phyloP scores from a whole-genome alignment of 306 rosid genomes.

The Prunus kanzakura region DNA sequence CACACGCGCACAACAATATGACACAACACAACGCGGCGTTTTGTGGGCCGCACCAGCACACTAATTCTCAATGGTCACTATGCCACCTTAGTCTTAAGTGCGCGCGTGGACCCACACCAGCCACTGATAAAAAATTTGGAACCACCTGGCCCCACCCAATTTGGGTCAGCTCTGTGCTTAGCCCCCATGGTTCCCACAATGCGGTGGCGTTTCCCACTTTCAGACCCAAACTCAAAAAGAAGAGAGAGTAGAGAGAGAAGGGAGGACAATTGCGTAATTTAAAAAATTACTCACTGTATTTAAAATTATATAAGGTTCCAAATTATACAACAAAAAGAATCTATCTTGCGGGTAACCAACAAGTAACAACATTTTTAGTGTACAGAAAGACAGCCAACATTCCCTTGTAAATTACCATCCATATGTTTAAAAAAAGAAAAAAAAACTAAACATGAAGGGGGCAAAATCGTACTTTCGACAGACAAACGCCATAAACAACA shows the following conservation, averaged over 20 bases:
- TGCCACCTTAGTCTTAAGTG: conserved; percentile 2
- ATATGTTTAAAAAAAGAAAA: background rate
- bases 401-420: background rate
- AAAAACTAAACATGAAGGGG: conserved; percentile 10
- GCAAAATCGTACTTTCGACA: conserved; percentile 32
- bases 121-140: conserved; percentile 4
- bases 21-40: background rate
- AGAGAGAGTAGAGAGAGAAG: no score
- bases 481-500: background rate
- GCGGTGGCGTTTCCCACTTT: background rate
- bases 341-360: conserved; percentile 2
- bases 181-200: background rate
- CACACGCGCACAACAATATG: no score
- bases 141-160: background rate
- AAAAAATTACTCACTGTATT: conserved; percentile 15
- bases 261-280: background rate
- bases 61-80: background rate
- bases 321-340: conserved; percentile 27
- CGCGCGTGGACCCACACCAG: conserved; percentile 11
- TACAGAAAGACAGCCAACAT: conserved; percentile 27
- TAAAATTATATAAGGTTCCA: conserved; percentile 8
- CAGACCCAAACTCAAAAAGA: background rate
- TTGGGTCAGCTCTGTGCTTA: background rate
- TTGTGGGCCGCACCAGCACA: background rate
- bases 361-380: conserved; percentile 24